Conservation (phyloP, 305 asterid species). For the Fraxinus albicans region DNA sequence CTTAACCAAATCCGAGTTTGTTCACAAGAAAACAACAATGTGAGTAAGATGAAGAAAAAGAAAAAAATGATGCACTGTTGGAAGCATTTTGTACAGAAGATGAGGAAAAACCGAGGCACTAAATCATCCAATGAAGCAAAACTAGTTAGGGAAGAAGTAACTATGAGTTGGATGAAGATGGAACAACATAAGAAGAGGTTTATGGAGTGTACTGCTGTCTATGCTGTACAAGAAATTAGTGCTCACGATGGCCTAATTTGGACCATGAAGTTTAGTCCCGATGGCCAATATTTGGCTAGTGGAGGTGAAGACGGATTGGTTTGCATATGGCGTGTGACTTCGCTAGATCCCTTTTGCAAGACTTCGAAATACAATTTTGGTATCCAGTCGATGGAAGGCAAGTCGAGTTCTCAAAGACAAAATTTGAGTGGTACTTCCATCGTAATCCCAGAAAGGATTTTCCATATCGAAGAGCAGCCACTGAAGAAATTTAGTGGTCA, state of each 20-base stretch:
- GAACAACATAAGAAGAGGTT: conserved; percentile 42
- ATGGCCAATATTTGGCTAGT: conserved; percentile 69
- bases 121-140: conserved; percentile 22
- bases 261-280: conserved; percentile 81
- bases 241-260: conserved; percentile 64
- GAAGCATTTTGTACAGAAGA: conserved; percentile 32
- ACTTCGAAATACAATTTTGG: conserved; percentile 20
- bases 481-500: conserved; percentile 61
- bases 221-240: conserved; percentile 48
- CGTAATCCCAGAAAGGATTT: conserved; percentile 53
- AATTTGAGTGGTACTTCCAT: conserved; percentile 31
- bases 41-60: conserved; percentile 20
- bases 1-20: neutral
- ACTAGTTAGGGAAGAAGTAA: neutral
- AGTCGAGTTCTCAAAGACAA: conserved; percentile 15
- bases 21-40: neutral
- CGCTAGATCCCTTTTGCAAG: conserved; percentile 29
- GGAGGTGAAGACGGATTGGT: conserved; percentile 83
- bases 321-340: conserved; percentile 56
- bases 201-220: conserved; percentile 57
- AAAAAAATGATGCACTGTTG: conserved; percentile 48
- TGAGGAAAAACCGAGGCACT: conserved; percentile 30
- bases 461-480: conserved; percentile 57
- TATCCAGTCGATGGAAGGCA: conserved; percentile 12
- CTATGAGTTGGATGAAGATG: conserved; percentile 27